Base-by-base conservation (phyloP, 2,329 filamentous ascomycete species). In the Monosporascus sp. region DNA sequence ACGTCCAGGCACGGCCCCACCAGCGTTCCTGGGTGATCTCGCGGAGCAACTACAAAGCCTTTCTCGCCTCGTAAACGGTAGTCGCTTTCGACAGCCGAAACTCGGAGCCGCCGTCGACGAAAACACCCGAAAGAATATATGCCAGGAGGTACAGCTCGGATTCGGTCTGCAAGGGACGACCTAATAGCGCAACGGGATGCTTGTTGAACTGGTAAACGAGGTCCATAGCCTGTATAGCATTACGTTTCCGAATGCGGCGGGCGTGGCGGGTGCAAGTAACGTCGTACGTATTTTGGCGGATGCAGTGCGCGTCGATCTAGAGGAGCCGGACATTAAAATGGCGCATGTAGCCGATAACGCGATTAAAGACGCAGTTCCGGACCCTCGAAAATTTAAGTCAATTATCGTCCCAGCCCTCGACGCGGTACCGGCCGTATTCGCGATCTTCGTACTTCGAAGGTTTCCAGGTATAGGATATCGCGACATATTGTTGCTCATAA, bases 1-100 rank as follows among this genome's bases (percentile, higher is more conserved):
- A 69, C 0, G 62, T 69, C 67, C 67, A 70, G 2, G 65, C 65
- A 8, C 67, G 58, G 0, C 44, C 55, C 67, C 65, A 70, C 65
- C 65, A 69, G 5, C 41, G 48, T 17, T 69, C 67, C 0, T 28
- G 40, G 0, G 60, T 68, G 35, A 69, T 64, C n/a, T 58, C 52
- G 15, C 52, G 46, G 2, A 68, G 51, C 2, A 69, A 40, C 1
- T 38, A 7, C 0, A 69, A 41, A 28, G 63, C 63, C 15, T 57
- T 56, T 3, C 8, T 52, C 1, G 58, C 65, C 43, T 54, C 37
- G 0, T 28, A 8, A 11, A 54, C 22, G 7, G 50, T 46, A 17
- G 56, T 51, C 0, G 8, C 37, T 14, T 51, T 43, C 0, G 50
- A 55, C 0, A 66, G 15, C 1, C 41, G 53, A 5, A 58, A 58